phyloP scores from a whole-genome alignment of 805 yeast genomes.

The Nakazawaea holstii region DNA sequence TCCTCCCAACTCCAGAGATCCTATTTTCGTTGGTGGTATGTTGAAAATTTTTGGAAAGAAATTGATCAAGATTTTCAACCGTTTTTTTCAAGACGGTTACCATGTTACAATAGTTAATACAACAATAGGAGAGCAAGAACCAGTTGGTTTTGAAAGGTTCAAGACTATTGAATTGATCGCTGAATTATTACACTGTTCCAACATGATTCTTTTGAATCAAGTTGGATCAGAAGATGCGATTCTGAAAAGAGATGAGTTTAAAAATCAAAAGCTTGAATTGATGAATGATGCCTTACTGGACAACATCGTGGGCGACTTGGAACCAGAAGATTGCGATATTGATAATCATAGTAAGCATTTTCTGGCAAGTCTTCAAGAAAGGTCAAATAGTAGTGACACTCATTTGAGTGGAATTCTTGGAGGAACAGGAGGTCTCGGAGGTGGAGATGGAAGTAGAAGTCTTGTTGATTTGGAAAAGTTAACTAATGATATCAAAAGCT shows the following conservation, averaged over 20 bases:
- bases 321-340: slow-evolving; percentile 11
- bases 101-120: slow-evolving; percentile 33
- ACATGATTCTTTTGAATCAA: slow-evolving; percentile 87
- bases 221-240: slow-evolving; percentile 62
- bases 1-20: slow-evolving; percentile 87
- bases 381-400: slow-evolving; percentile 3
- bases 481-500: slow-evolving; percentile 27
- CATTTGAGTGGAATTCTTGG: slow-evolving; percentile 3
- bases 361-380: slow-evolving; percentile 19
- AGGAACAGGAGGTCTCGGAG: slow-evolving; percentile 6
- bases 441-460: slow-evolving; percentile 28
- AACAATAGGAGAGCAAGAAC: slow-evolving; percentile 55
- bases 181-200: slow-evolving; percentile 90
- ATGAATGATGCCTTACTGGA: slow-evolving; percentile 29
- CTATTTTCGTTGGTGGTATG: slow-evolving; percentile 85
- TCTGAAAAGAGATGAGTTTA: slow-evolving; percentile 60
- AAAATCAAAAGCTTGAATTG: slow-evolving; percentile 46
- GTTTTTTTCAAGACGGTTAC: slow-evolving; percentile 23
- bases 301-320: slow-evolving; percentile 17
- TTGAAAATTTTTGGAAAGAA: slow-evolving; percentile 62
- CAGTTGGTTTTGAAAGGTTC: slow-evolving; percentile 86
- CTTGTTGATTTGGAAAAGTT: slow-evolving; percentile 22
- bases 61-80: slow-evolving; percentile 23
- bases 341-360: slow-evolving; percentile 16
- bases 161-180: slow-evolving; percentile 89